A percentile compares a stretch with the other conserved stretches of the same genome.
These are phyloP conservation scores for Aciculoconidium aculeatum DNA, from an alignment of 805 yeast species.

Conservation along the genomic window DNA sequence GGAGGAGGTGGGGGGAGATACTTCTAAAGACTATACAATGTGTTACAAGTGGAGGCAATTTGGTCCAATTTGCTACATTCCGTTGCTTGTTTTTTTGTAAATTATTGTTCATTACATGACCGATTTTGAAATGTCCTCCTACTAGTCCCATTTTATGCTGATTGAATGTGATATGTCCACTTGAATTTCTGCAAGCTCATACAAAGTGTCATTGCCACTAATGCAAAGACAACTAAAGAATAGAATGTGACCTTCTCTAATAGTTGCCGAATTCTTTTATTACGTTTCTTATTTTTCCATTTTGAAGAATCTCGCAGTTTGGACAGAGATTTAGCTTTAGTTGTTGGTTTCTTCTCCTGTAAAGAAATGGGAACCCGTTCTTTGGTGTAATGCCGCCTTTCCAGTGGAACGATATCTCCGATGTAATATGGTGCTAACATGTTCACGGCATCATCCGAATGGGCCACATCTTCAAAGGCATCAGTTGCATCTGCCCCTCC, in stretches of 20 bases:
- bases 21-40: too few species aligned
- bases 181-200: conserved; percentile 16
- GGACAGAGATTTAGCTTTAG: too few species aligned
- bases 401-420: conserved; percentile 19
- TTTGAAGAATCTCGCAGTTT: neutral
- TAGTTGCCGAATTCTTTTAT: too few species aligned
- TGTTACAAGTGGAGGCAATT: too few species aligned
- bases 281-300: conserved; percentile 7
- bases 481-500: conserved; percentile 76
- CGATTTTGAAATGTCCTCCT: too few species aligned
- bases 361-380: conserved; percentile 7
- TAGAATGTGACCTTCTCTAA: conserved; percentile 10
- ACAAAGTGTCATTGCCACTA: conserved; percentile 12
- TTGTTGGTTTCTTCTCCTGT: neutral
- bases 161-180: conserved; percentile 12
- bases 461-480: conserved; percentile 49
- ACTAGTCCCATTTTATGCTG: too few species aligned
- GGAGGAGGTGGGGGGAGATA: too few species aligned
- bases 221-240: conserved; percentile 10
- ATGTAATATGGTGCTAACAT: conserved; percentile 26
- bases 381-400: conserved; percentile 12
- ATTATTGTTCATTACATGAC: too few species aligned
- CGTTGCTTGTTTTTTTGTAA: too few species aligned
- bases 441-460: conserved; percentile 27
- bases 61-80: too few species aligned